These are phyloP conservation scores for Coccomyxa sp. DNA, from an alignment of 139 green algal genomes.

Conservation along the genomic window DNA sequence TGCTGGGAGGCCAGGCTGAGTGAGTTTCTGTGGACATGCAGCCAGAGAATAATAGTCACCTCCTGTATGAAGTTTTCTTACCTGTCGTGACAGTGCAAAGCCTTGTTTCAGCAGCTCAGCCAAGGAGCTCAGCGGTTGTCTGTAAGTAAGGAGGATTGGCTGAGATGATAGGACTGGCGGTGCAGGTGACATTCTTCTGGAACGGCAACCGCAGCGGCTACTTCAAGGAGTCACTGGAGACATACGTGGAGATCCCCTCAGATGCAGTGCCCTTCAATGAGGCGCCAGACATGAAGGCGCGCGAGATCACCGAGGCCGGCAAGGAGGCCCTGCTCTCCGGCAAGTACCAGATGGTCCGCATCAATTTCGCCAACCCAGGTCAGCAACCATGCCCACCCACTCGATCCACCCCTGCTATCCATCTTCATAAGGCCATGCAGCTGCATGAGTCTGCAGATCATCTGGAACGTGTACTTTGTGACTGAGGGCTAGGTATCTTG, in stretches of 20 bases:
- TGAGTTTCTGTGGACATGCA: neutral
- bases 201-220: constrained; percentile 95
- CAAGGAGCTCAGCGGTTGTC: too few species aligned
- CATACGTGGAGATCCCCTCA: constrained; percentile 89
- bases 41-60: too few species aligned
- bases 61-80: neutral
- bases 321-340: constrained; percentile 77
- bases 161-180: too few species aligned
- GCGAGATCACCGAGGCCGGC: constrained; percentile 83
- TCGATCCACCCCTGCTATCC: neutral
- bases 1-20: too few species aligned
- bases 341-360: constrained; percentile 65
- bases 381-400: neutral
- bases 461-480: too few species aligned
- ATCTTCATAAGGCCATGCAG: neutral
- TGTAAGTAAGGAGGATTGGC: too few species aligned
- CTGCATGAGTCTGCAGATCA: neutral
- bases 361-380: constrained; percentile 78
- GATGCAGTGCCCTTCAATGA: constrained; percentile 93
- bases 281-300: constrained; percentile 90
- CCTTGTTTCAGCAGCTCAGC: neutral
- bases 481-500: too few species aligned
- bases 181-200: constrained; percentile 93
- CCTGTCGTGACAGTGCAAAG: neutral
- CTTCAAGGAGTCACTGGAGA: constrained; percentile 87